Evolutionary conservation across 1,139 yeast genomes (phyloP).

Genomic region (Suhomyces bolitotheri): DNA sequence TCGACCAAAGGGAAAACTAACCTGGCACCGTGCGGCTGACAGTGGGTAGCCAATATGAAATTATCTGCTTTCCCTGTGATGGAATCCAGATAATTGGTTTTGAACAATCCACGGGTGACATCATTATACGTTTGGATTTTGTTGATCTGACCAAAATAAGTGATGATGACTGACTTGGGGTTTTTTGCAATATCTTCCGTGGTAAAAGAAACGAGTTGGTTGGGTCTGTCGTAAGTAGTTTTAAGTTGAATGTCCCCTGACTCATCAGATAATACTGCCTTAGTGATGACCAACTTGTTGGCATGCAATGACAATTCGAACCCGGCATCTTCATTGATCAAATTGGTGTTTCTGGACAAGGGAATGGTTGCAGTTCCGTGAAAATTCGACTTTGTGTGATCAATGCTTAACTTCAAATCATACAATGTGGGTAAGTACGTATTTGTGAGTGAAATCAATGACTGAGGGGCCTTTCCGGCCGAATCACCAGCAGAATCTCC

Average conservation of each 20-base stretch:
- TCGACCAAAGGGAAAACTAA: constrained; percentile 66
- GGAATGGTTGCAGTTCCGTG: constrained; percentile 45
- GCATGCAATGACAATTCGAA: constrained; percentile 41
- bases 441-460: constrained; percentile 29
- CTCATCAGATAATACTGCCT: constrained; percentile 18
- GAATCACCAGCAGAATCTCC: constrained; percentile 2
- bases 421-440: constrained; percentile 46
- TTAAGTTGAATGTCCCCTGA: constrained; percentile 12
- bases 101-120: constrained; percentile 64
- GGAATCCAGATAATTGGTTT: constrained; percentile 58
- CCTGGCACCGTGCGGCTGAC: constrained; percentile 67
- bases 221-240: constrained; percentile 38
- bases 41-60: constrained; percentile 63
- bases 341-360: constrained; percentile 28
- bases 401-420: constrained; percentile 40
- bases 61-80: constrained; percentile 48
- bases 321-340: constrained; percentile 21
- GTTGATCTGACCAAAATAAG: constrained; percentile 57
- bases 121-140: constrained; percentile 57
- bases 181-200: constrained; percentile 6
- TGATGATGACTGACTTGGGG: constrained; percentile 11
- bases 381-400: constrained; percentile 58
- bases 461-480: constrained; percentile 5
- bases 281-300: constrained; percentile 38
- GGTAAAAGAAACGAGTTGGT: constrained; percentile 33